These are phyloP conservation scores for Chalciporus pseudorubinellus DNA, from an alignment of 768 basidiomycete species.

Conservation along the genomic window DNA sequence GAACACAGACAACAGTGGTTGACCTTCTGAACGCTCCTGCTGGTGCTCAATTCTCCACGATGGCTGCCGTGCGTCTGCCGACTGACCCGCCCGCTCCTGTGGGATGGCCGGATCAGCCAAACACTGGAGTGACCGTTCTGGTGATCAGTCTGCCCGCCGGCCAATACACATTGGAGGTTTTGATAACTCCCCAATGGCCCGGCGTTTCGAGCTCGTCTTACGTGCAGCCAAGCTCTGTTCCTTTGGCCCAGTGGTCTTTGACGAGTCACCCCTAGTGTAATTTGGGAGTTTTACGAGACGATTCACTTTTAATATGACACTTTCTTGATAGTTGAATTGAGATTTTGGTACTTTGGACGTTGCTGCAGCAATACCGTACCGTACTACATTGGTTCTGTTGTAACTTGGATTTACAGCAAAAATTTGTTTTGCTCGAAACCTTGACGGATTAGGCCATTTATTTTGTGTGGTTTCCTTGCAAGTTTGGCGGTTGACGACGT, in stretches of 20 bases:
- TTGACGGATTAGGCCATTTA: constrained; percentile 14
- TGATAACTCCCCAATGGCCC: constrained; percentile 94
- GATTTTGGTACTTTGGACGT: constrained; percentile 9
- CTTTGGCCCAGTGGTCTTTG: constrained; percentile 71
- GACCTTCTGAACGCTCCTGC: constrained; percentile 62
- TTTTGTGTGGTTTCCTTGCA: constrained; percentile 12
- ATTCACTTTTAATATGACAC: background rate
- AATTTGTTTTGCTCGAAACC: too few species aligned
- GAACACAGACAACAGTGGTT: constrained; percentile 63
- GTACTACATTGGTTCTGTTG: background rate
- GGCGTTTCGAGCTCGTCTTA: constrained; percentile 63
- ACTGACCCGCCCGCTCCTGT: constrained; percentile 65
- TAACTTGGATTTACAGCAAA: constrained; percentile 2
- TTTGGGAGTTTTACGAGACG: background rate
- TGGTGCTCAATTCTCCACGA: constrained; percentile 62
- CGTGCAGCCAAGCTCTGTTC: constrained; percentile 63
- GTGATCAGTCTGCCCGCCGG: constrained; percentile 65
- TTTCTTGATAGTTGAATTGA: constrained; percentile 5
- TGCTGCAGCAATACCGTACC: too few species aligned
- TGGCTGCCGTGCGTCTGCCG: constrained; percentile 51
- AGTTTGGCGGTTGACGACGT: background rate
- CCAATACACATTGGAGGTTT: constrained; percentile 72
- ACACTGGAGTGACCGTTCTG: constrained; percentile 79
- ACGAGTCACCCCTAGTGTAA: constrained; percentile 57
- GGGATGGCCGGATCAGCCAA: constrained; percentile 61